These are phyloP conservation scores for Cladosporium sp. DNA, from an alignment of 2,329 filamentous ascomycete genomes.

Conservation along the genomic window DNA sequence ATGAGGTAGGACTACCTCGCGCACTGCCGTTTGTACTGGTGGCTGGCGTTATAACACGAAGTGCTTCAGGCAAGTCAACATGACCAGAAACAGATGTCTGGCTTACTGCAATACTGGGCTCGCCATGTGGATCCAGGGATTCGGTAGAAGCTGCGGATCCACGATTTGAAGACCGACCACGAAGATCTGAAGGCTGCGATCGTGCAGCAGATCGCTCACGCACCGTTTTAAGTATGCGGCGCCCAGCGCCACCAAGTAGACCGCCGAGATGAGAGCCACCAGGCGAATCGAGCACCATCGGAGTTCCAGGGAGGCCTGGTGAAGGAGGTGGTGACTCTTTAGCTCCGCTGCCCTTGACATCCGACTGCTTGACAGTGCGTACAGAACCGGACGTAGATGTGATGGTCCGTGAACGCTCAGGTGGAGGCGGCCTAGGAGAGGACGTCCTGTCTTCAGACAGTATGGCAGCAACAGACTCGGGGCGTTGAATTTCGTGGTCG, in stretches of 20 bases:
- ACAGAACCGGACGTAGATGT: slow-evolving; percentile 41
- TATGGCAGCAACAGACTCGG: slow-evolving; percentile 11
- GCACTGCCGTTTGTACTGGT: slow-evolving; percentile 26
- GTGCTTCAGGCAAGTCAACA: slow-evolving; percentile 47
- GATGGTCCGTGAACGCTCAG: slow-evolving; percentile 39
- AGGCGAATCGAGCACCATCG: slow-evolving; percentile 39
- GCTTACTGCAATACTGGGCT: slow-evolving; percentile 61
- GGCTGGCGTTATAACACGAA: slow-evolving; percentile 37
- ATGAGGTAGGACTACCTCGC: slow-evolving; percentile 24
- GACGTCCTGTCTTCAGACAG: slow-evolving; percentile 12
- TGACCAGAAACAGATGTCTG: slow-evolving; percentile 59
- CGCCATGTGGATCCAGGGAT: slow-evolving; percentile 60
- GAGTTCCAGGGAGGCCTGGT: slow-evolving; percentile 42
- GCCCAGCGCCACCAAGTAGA: slow-evolving; percentile 44
- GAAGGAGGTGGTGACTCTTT: slow-evolving; percentile 36
- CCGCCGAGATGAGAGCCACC: slow-evolving; percentile 40
- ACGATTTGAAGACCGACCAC: slow-evolving; percentile 59
- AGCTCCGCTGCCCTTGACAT: slow-evolving; percentile 23
- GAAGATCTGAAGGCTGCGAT: slow-evolving; percentile 30
- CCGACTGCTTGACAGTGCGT: slow-evolving; percentile 42
- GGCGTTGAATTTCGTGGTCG: slow-evolving; percentile 12
- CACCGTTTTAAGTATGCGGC: slow-evolving; percentile 44
- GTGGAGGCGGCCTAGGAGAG: slow-evolving; percentile 25
- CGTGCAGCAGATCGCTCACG: slow-evolving; percentile 32
- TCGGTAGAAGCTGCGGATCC: slow-evolving; percentile 53